These are phyloP conservation scores for Hydnomerulius pinastri DNA, from an alignment of 768 basidiomycete species.

Conservation along the genomic window DNA sequence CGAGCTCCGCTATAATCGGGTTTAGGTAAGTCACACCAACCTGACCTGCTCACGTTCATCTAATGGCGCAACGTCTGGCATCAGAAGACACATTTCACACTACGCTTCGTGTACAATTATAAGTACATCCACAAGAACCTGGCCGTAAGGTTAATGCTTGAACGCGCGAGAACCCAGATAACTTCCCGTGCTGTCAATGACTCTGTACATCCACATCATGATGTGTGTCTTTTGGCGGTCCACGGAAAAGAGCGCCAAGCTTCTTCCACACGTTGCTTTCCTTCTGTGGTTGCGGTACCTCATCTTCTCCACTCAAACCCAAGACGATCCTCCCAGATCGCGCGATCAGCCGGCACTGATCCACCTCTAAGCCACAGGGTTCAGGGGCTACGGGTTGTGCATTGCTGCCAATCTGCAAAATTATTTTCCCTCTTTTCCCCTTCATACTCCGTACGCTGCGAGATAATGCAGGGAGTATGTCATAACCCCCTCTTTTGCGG, in stretches of 20 bases:
- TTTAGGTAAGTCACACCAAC: constrained; percentile 20
- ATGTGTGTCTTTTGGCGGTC: too few relatives aligned
- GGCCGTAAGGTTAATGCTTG: constrained; percentile 5
- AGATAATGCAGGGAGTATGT: constrained; percentile 38
- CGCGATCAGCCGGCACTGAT: constrained; percentile 43
- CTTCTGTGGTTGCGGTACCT: constrained; percentile 19
- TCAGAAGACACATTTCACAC: constrained; percentile 6
- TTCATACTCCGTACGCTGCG: constrained; percentile 33
- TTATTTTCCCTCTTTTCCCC: neutral
- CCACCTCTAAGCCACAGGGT: constrained; percentile 42
- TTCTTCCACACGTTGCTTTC: constrained; percentile 42
- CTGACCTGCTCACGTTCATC: constrained; percentile 9
- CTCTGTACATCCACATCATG: neutral
- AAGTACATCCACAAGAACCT: constrained; percentile 7
- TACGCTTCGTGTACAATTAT: constrained; percentile 8
- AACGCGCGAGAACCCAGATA: constrained; percentile 5
- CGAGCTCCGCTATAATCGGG: constrained; percentile 29
- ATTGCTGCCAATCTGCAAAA: constrained; percentile 2
- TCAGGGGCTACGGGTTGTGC: constrained; percentile 24
- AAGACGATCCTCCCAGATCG: constrained; percentile 42
- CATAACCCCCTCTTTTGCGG: constrained; percentile 35
- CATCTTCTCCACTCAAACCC: constrained; percentile 44
- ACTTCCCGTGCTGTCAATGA: constrained; percentile 7
- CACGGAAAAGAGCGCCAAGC: constrained; percentile 22
- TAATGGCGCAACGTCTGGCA: neutral